Base-by-base conservation (phyloP, 192 early-diverging fungal species). In the Physocladia obscura region DNA sequence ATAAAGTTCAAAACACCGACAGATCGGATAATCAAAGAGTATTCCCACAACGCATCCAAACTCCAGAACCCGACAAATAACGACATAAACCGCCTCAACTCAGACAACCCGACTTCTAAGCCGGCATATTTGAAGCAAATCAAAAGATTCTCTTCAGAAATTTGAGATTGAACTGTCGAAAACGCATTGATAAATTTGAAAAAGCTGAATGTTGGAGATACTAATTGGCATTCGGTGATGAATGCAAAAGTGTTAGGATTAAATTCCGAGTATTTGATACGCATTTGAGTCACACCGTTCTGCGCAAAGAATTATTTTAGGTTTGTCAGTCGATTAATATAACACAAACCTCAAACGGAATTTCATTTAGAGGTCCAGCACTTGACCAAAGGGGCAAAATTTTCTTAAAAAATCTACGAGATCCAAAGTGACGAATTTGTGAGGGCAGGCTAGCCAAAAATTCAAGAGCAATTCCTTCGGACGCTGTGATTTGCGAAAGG, bases 111-210 rank as follows among this genome's bases (percentile, higher is more conserved):
- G 26, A 57, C 22, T 8, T 70, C 69, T 2, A 70, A 3, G 19
- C 57, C 57, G 27, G 69, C 69, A 34, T 34, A 29, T 32, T 70
- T 72, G 60, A 62, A 72, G 38, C 58, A 49, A 8, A n/a, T 0
- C 5, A 4, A 36, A 55, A 72, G 24, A 15, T 62, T 61, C 32
- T 62, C 60, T 26, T 72, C 70, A 38, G 32, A 39, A 29, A 55
- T 39, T 4, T 24, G 4, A 13, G 24, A 50, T 47, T 60, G 58
- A 39, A 62, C 36, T 1, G 59, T 63, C 19, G 24, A 37, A n/a
- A 50, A 54, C 17, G 57, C 49, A n/a, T 72, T 60, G 6, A 72
- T 54, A 32, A 63, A 72, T 35, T 52, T 62, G 60, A 11, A 36
- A n/a, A 72, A 29, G 51, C 49, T 30, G 30, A 72, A 72, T 3